Evolutionary conservation across 75 land plant genomes (phyloP), one percentile per base, ranked within the genome.

Genomic region (Cryptomeria japonica): DNA sequence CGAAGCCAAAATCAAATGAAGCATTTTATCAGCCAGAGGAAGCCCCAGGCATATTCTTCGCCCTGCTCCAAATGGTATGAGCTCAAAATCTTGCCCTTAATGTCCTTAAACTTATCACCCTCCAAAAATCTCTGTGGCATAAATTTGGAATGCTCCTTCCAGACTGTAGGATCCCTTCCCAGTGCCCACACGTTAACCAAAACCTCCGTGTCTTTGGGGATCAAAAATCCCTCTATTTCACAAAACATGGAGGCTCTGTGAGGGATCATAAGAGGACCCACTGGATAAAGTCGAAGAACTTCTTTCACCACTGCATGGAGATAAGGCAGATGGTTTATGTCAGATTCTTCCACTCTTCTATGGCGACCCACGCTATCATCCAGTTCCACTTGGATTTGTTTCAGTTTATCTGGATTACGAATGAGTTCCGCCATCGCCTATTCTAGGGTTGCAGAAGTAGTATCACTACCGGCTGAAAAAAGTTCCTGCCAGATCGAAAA

Each of bases 241-340:
- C 92, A 92, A 68, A 61, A 58, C 14, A 89, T 92, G 34, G 88
- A 8, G 3, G 94, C 92, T 38, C 88, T 86, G 28, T 93, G 91
- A 1, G 97, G 96, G 15, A 96, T 92, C 51, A 94, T 91, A 76
- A 96, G 91, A 0, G 97, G 95, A 22, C 91, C 91, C 2, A 96
- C 89, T 2, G 96, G 97, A 89, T 96, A 96, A 88, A 96, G 86
- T 5, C 96, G 92, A 87, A 47, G 49, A 8, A 47, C 49, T 47
- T 47, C 49, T 47, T 47, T 47, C 49, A 72, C 76, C 8, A 72
- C 76, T 0, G 11, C 31, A 11, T 72, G 31, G 31, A 28, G 76
- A 28, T 72, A 72, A 72, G n/a, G 34, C 12, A 28, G 12, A 72
- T 72, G 76, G 36, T 72, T 36, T 8, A 32, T 72, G 9, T 72